Percentiles rank a stretch among this genome's conserved stretches.
Evolutionary conservation across 2,329 filamentous ascomycete genomes (phyloP).

Genomic region (Fusarium veterinarium): DNA sequence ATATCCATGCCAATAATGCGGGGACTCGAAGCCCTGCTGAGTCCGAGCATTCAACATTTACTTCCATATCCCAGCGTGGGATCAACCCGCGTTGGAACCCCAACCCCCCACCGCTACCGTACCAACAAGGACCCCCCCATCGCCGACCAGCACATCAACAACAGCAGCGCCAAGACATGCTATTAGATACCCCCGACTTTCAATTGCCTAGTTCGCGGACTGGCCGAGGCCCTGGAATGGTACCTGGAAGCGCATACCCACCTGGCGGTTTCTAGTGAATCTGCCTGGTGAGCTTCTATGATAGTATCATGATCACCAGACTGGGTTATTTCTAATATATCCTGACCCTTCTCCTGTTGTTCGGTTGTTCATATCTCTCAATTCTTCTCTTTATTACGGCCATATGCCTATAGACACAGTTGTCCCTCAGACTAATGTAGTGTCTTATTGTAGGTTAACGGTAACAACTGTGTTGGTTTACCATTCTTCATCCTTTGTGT

Average conservation of each 20-base stretch:
- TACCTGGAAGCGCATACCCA: slow-evolving; percentile 66
- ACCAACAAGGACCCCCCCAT: slow-evolving; percentile 56
- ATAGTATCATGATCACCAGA: neutral
- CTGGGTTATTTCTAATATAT: neutral
- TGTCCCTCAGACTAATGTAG: slow-evolving; percentile 23
- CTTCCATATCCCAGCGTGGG: slow-evolving; percentile 87
- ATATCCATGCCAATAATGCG: slow-evolving; percentile 63
- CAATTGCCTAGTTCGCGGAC: slow-evolving; percentile 67
- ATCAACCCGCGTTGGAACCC: slow-evolving; percentile 89
- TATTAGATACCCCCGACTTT: slow-evolving; percentile 91
- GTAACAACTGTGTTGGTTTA: slow-evolving; percentile 9
- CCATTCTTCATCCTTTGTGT: neutral
- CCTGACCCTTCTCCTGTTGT: neutral
- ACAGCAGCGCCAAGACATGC: slow-evolving; percentile 72
- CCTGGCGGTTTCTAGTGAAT: slow-evolving; percentile 46
- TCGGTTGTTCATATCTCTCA: slow-evolving; percentile 6
- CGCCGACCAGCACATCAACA: slow-evolving; percentile 63
- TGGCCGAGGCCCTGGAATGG: slow-evolving; percentile 56
- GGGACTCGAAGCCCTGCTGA: slow-evolving; percentile 77
- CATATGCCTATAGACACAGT: slow-evolving; percentile 20
- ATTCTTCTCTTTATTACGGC: slow-evolving; percentile 7
- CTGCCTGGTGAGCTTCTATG: slow-evolving; percentile 3
- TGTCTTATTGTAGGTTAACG: slow-evolving; percentile 13
- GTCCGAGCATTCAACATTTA: slow-evolving; percentile 87
- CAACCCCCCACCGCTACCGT: slow-evolving; percentile 58